Base-by-base conservation (phyloP, 2,329 filamentous ascomycete species). In the Sphaerulina vaccinii region DNA sequence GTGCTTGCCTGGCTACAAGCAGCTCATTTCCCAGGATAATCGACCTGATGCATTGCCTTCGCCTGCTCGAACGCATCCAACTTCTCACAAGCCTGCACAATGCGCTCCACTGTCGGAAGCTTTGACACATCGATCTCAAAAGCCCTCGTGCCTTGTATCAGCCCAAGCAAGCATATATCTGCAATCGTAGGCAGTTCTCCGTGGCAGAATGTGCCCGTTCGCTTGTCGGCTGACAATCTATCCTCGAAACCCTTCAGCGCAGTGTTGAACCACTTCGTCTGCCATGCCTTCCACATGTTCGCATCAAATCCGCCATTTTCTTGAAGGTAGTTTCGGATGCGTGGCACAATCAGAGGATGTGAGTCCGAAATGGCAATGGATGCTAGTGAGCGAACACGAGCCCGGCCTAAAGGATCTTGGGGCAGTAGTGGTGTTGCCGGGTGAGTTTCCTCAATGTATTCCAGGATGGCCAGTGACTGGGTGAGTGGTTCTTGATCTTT, bases 231-330 rank as follows among this genome's bases (percentile, higher is more conserved):
- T 8, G 23, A 22, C 16, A 45, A 23, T 21, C 42, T 45, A 15
- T 21, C 23, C 32, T 45, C 42, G 27, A 45, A 45, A 19, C 42
- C 42, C 27, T 45, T 3, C 5, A 45, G 6, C 6, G 42, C 42
- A 19, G 42, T 45, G 24, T 22, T 45, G 42, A 45, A 45, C 15
- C 23, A 45, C 19, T 45, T 22, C 29, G 42, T 45, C 27, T 45
- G 42, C 42, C 42, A 45, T 11, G 22, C 42, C 29, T 45, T 32
- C 42, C 42, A 45, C 27, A 35, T 23, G 16, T 18, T 35, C 5
- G 42, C 23, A 21, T 32, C 23, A 21, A 45, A 45, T 9, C 27
- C 27, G 4, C 24, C 42, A 18, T 45, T 15, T 13, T 32, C 16
- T 10, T 6, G 13, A 3, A 45, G 42, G 18, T 45, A 45, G 19